These are phyloP conservation scores for Fomitiporia mediterranea DNA, from an alignment of 1,284 basidiomycete genomes.

Conservation along the genomic window DNA sequence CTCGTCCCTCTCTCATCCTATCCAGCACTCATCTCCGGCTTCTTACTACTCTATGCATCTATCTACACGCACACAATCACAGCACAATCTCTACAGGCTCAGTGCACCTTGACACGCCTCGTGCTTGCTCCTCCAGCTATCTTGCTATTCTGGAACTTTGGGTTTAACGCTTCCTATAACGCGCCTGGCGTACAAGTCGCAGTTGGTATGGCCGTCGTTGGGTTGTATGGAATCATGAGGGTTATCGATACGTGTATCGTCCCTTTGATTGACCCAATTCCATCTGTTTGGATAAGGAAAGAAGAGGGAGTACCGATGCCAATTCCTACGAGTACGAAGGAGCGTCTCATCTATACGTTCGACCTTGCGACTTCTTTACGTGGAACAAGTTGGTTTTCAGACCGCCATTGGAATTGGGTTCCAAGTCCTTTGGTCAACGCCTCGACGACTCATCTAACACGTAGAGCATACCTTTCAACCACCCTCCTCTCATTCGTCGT, in stretches of 20 bases:
- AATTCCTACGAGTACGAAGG: slow-evolving; percentile 16
- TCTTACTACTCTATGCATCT: neutral
- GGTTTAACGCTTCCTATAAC: slow-evolving; percentile 12
- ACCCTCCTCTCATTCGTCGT: slow-evolving; percentile 6
- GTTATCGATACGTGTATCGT: slow-evolving; percentile 15
- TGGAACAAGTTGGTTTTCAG: slow-evolving; percentile 21
- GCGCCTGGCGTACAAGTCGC: neutral
- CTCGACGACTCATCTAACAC: neutral
- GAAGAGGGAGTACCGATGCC: slow-evolving; percentile 14
- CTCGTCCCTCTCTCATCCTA: neutral
- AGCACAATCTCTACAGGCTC: neutral
- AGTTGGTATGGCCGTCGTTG: slow-evolving; percentile 16
- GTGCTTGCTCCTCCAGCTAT: slow-evolving; percentile 13
- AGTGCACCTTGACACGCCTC: slow-evolving; percentile 1
- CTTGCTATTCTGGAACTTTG: slow-evolving; percentile 15
- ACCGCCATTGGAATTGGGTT: slow-evolving; percentile 23
- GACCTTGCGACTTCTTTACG: slow-evolving; percentile 23
- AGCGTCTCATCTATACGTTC: slow-evolving; percentile 22
- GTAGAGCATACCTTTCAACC: neutral
- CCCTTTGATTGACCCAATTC: slow-evolving; percentile 9
- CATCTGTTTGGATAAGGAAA: slow-evolving; percentile 19
- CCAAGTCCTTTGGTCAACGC: slow-evolving; percentile 1
- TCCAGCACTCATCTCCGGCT: neutral
- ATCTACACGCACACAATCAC: neutral
- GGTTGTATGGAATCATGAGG: slow-evolving; percentile 20